Evolutionary conservation across 129 eudicot genomes (phyloP).

Genomic region (Deinandra increscens): DNA sequence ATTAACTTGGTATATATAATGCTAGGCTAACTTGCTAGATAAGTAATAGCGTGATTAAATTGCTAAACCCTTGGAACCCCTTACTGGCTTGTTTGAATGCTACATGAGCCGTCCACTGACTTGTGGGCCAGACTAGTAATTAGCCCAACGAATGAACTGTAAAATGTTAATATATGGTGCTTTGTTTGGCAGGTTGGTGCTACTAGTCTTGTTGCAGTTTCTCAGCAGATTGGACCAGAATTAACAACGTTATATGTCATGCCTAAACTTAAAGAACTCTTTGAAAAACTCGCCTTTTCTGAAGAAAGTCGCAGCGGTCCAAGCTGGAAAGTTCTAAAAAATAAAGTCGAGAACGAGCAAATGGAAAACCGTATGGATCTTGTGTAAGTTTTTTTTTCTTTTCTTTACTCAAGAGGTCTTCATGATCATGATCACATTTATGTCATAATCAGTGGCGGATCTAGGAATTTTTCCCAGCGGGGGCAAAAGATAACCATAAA

Average conservation of each 20-base stretch:
- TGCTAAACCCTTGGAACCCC: too few species aligned
- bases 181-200: slow-evolving; percentile 69
- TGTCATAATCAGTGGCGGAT: too few species aligned
- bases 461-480: too few species aligned
- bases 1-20: too few species aligned
- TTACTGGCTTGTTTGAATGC: too few species aligned
- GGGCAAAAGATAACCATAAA: too few species aligned
- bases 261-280: slow-evolving; percentile 83
- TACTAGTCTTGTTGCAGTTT: slow-evolving; percentile 67
- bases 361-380: slow-evolving; percentile 69
- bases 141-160: background rate
- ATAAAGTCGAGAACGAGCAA: slow-evolving; percentile 41
- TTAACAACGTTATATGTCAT: slow-evolving; percentile 73
- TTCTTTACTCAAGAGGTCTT: background rate
- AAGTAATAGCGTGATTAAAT: too few species aligned
- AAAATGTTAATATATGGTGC: background rate
- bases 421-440: slow-evolving; percentile 7
- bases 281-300: slow-evolving; percentile 87
- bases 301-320: slow-evolving; percentile 51
- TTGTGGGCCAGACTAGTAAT: too few species aligned
- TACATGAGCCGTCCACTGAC: too few species aligned
- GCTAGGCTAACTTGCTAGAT: too few species aligned
- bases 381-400: slow-evolving; percentile 59
- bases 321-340: slow-evolving; percentile 37
- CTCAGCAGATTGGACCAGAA: slow-evolving; percentile 93